Evolutionary conservation across 345 rosid genomes (phyloP).

Genomic region (Citrus trifoliata): DNA sequence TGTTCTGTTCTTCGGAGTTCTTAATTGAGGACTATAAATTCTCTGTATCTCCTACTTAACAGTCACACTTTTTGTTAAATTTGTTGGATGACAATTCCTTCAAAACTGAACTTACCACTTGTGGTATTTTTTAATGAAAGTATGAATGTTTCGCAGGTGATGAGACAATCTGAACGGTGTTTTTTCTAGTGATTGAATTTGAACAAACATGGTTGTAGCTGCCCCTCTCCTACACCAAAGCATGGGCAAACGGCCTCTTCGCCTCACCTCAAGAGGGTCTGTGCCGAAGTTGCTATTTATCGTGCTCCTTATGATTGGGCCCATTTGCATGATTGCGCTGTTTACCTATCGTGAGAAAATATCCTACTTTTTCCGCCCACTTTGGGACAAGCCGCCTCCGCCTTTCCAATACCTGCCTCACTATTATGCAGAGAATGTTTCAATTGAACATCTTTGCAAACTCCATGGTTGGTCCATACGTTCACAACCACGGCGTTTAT

Average conservation of each 20-base stretch:
- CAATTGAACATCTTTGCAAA: conserved; percentile 69
- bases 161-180: conserved; percentile 2
- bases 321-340: conserved; percentile 51
- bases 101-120: background rate
- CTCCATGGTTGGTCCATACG: conserved; percentile 88
- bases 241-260: conserved; percentile 48
- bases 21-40: background rate
- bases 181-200: background rate
- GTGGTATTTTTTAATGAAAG: background rate
- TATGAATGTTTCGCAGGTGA: conserved; percentile 22
- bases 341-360: conserved; percentile 41
- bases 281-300: conserved; percentile 32
- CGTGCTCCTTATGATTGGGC: conserved; percentile 41
- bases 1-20: background rate
- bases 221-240: conserved; percentile 5
- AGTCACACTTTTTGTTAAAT: background rate
- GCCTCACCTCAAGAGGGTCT: conserved; percentile 31
- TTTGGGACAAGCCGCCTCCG: conserved; percentile 84
- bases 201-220: conserved; percentile 22
- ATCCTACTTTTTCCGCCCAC: conserved; percentile 73
- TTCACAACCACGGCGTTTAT: conserved; percentile 55
- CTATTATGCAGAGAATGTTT: conserved; percentile 90
- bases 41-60: background rate
- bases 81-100: background rate
- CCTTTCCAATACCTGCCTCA: conserved; percentile 73